These are phyloP conservation scores for Gnomoniopsis sp. DNA, from an alignment of 2,329 filamentous ascomycete genomes.

Conservation along the genomic window DNA sequence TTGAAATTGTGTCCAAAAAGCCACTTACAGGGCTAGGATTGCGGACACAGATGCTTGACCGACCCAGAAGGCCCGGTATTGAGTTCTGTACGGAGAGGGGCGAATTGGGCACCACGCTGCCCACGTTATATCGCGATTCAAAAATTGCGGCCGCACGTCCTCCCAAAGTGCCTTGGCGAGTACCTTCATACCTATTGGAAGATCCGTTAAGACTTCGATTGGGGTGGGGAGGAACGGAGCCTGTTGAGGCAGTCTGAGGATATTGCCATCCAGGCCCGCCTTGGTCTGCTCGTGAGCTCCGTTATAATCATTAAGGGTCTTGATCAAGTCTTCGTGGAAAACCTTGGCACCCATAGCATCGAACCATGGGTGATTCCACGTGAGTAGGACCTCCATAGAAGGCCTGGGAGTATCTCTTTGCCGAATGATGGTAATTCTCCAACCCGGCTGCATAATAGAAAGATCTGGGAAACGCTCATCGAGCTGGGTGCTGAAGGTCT, in stretches of 20 bases:
- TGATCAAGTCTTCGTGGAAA: slow-evolving; percentile 23
- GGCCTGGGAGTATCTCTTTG: slow-evolving; percentile 8
- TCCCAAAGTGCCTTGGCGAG: slow-evolving; percentile 12
- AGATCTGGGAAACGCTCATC: slow-evolving; percentile 18
- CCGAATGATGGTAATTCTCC: slow-evolving; percentile 17
- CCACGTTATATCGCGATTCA: slow-evolving; percentile 13
- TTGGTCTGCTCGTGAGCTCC: slow-evolving; percentile 18
- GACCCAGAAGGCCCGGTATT: slow-evolving; percentile 12
- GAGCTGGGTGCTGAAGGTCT: slow-evolving; percentile 13
- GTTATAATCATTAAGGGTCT: slow-evolving; percentile 24
- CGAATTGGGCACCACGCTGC: slow-evolving; percentile 21
- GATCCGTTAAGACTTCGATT: slow-evolving; percentile 19
- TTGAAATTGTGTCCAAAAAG: neutral
- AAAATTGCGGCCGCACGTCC: slow-evolving; percentile 17
- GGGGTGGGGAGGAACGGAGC: slow-evolving; percentile 25
- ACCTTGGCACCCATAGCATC: slow-evolving; percentile 13
- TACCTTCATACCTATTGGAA: slow-evolving; percentile 1
- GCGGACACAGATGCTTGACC: slow-evolving; percentile 9
- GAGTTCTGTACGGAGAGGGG: slow-evolving; percentile 9
- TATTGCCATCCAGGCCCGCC: slow-evolving; percentile 21
- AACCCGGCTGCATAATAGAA: slow-evolving; percentile 14
- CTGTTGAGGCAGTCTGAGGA: slow-evolving; percentile 23
- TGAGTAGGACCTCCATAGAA: slow-evolving; percentile 17
- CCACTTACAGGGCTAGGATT: slow-evolving; percentile 9
- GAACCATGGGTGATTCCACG: slow-evolving; percentile 18